Conservation (phyloP, 306 rosid species). For the Purshia tridentata region DNA sequence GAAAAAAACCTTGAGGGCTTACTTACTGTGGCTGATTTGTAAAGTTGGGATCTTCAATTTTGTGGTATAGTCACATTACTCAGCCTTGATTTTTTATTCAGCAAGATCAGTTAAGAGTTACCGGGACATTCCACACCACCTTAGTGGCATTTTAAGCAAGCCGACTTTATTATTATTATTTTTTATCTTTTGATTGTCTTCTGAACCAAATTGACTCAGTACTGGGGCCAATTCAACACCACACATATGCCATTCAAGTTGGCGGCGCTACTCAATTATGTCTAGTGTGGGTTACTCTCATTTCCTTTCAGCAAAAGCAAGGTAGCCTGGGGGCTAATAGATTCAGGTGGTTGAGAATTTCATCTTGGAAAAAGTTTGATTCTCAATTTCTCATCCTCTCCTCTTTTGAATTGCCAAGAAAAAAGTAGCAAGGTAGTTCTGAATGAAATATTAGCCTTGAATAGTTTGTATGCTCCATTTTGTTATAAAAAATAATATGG, state of each 20-base stretch:
- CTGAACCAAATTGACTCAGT: not conserved
- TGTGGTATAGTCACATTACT: conserved; percentile 22
- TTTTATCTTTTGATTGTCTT: not conserved
- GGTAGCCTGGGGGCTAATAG: too few species aligned
- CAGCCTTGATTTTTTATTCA: not conserved
- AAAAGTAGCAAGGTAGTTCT: too few species aligned
- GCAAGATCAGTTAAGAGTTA: conserved; percentile 5
- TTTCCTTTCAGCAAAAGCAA: not conserved
- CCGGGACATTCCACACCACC: conserved; percentile 7
- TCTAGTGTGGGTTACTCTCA: not conserved
- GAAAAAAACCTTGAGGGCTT: conserved; percentile 28
- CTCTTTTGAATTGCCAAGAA: too few species aligned
- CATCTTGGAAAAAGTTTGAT: too few species aligned
- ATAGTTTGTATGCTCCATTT: not conserved
- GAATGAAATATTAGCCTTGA: too few species aligned
- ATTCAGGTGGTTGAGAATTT: too few species aligned
- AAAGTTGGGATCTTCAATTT: conserved; percentile 22
- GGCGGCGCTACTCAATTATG: not conserved
- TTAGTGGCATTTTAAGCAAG: conserved; percentile 4
- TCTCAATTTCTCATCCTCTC: too few species aligned
- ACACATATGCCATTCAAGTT: not conserved
- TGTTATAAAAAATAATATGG: not conserved
- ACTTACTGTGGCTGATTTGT: conserved; percentile 30
- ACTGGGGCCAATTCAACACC: not conserved
- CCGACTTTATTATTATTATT: not conserved